Evolutionary conservation across 225 moss, liverwort and hornwort species (phyloP).

Genomic region (Climacium dendroides): DNA sequence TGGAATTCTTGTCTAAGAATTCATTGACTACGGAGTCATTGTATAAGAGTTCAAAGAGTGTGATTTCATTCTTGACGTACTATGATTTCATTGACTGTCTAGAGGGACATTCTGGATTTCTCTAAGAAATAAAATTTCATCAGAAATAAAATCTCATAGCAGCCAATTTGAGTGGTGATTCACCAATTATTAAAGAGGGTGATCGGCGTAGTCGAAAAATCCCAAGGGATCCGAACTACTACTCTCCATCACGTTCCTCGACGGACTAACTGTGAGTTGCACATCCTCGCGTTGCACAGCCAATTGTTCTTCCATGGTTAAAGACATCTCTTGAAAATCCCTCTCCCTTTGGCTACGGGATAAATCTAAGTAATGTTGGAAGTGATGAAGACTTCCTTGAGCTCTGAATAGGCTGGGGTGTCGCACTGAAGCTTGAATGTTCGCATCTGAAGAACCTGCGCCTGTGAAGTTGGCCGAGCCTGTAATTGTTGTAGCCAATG

Average conservation of each 20-base stretch:
- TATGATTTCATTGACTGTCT: too few relatives aligned
- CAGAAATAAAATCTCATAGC: not conserved
- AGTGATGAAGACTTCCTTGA: fast-evolving
- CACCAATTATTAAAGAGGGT: not conserved
- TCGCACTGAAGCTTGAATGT: not conserved
- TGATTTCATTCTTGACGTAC: too few relatives aligned
- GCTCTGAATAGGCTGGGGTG: fast-evolving
- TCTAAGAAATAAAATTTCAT: not conserved
- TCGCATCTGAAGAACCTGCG: not conserved
- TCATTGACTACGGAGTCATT: not conserved
- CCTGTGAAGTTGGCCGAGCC: not conserved
- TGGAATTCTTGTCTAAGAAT: too few relatives aligned
- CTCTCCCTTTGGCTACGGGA: fast-evolving
- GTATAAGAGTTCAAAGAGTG: too few relatives aligned
- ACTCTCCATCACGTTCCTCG: fast-evolving
- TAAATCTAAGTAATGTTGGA: too few relatives aligned
- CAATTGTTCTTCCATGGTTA: fast-evolving
- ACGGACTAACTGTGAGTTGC: too few relatives aligned
- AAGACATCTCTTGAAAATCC: fast-evolving
- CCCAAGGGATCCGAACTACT: not conserved
- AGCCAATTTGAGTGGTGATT: not conserved
- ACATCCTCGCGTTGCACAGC: too few relatives aligned
- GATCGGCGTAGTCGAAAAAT: fast-evolving
- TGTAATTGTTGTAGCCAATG: not conserved
- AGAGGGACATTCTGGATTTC: not conserved